Base-by-base conservation (phyloP, 208 protist genomes). In the Trichomonas gallinae region DNA sequence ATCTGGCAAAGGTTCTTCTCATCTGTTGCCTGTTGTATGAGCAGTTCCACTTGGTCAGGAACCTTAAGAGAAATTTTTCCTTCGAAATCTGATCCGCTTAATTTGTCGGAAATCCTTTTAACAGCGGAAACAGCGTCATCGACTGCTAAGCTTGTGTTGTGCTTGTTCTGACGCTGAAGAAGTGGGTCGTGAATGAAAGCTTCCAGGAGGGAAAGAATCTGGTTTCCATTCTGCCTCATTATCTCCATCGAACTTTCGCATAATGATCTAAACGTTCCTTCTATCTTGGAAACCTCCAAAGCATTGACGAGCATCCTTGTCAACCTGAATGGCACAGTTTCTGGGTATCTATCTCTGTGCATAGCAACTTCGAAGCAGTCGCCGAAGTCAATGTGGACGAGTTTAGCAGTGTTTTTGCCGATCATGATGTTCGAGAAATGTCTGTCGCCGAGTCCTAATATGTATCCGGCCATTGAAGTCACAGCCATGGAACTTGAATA, bases 361-460 rank as follows among this genome's bases (percentile, higher is more conserved):
- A 38, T 48, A 11, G 87, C 87, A 51, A 93, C 87, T 51, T 93
- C 87, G 44, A 93, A 93, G 46, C 87, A 93, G 51, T 93, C 87
- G 15, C 87, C 93, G 72, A 96, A 96, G 38, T 96, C 93, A 83
- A 96, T 96, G 23, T 96, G 93, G 13, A 96, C 51, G 0, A 96
- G 26, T 96, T 96, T 96, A 1, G 49, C 93, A 82, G 40, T 82
- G 26, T 23, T 82, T 8, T 93, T 83, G 97, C 99, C 98, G 31
- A 99, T 87, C 97, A 99, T 98, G 58, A 99, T 97, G 97, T 99
- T 99, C 97, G 99, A 98, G 26, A 98, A 98, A 82, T 98, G 99
- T 98, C 98, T 97, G 96, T 99, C 98, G 17, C 98, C 98, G 17
- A 85, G 46, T 46, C 98, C 99, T 46, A 99, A 98, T 96, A 99